A percentile compares a stretch with the other conserved stretches of the same genome.
phyloP scores from a whole-genome alignment of 2,329 filamentous ascomycete genomes.

The Alternaria sp. region DNA sequence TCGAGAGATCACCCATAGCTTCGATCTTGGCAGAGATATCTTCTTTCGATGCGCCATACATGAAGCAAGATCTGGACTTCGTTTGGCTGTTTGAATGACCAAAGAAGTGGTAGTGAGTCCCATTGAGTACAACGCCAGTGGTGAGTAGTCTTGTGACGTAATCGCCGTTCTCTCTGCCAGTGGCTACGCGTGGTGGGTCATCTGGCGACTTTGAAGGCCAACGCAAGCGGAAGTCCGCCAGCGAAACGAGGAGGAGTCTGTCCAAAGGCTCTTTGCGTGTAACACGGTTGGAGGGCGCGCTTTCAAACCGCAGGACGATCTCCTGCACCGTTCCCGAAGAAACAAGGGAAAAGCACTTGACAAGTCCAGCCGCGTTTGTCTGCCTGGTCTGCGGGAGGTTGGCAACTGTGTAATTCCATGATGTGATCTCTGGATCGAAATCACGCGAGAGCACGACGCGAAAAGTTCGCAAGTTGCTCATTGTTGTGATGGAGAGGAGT shows the following conservation, averaged over 20 bases:
- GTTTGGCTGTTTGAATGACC: slow-evolving; percentile 55
- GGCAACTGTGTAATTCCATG: not conserved
- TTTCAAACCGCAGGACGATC: slow-evolving; percentile 36
- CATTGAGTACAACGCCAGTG: slow-evolving; percentile 46
- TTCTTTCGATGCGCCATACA: slow-evolving; percentile 46
- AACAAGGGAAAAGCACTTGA: slow-evolving; percentile 41
- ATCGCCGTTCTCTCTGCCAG: slow-evolving; percentile 45
- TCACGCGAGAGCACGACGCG: not conserved
- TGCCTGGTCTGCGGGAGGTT: not conserved
- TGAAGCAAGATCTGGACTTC: slow-evolving; percentile 52
- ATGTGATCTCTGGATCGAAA: not conserved
- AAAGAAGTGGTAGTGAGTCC: slow-evolving; percentile 50
- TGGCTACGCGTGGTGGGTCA: slow-evolving; percentile 27
- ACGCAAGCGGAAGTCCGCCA: slow-evolving; percentile 44
- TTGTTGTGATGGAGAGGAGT: not conserved
- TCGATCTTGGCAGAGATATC: slow-evolving; percentile 46
- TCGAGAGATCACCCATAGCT: slow-evolving; percentile 50
- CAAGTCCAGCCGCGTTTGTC: slow-evolving; percentile 12
- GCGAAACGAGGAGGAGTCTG: slow-evolving; percentile 45
- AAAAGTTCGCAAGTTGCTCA: not conserved
- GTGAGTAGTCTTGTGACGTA: slow-evolving; percentile 47
- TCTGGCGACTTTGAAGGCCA: slow-evolving; percentile 7
- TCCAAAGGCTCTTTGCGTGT: slow-evolving; percentile 36
- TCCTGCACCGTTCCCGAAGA: slow-evolving; percentile 29
- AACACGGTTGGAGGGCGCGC: slow-evolving; percentile 41